These are phyloP conservation scores for Amborella trichopoda DNA, from an alignment of 164 flowering plant genomes.

Conservation along the genomic window DNA sequence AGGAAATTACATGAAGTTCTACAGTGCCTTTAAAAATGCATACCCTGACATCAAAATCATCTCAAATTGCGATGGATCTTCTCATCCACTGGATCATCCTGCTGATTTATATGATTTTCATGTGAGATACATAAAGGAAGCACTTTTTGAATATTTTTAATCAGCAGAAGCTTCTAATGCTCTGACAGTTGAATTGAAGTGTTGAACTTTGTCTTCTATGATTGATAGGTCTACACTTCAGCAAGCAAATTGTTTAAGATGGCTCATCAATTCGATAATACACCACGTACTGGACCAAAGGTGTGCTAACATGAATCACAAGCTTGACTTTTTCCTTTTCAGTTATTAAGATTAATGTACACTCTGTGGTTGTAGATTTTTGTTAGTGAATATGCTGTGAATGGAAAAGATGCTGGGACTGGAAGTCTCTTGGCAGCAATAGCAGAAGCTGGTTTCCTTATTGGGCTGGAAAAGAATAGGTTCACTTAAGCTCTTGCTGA, in stretches of 20 bases:
- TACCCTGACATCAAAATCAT: slow-evolving; percentile 82
- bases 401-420: slow-evolving; percentile 64
- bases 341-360: neutral
- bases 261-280: slow-evolving; percentile 40
- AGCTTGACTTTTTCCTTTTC: neutral
- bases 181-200: neutral
- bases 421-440: slow-evolving; percentile 80
- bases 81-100: slow-evolving; percentile 63
- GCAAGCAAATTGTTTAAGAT: slow-evolving; percentile 44
- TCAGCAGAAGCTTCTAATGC: too few species aligned
- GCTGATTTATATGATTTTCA: slow-evolving; percentile 91
- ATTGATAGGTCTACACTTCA: slow-evolving; percentile 44
- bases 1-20: slow-evolving; percentile 88
- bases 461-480: slow-evolving; percentile 90
- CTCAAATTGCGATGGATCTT: slow-evolving; percentile 86
- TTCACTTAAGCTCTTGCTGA: slow-evolving; percentile 10
- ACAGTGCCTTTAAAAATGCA: slow-evolving; percentile 43
- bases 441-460: slow-evolving; percentile 86
- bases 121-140: slow-evolving; percentile 39
- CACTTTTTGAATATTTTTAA: too few species aligned
- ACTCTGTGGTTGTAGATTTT: slow-evolving; percentile 42
- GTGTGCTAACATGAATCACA: slow-evolving; percentile 16
- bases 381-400: slow-evolving; percentile 98
- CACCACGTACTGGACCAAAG: slow-evolving; percentile 76
- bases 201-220: slow-evolving; percentile 1